These are phyloP conservation scores for Auxenochlorella pyrenoidosa DNA, from an alignment of 139 green algal genomes.

Conservation along the genomic window DNA sequence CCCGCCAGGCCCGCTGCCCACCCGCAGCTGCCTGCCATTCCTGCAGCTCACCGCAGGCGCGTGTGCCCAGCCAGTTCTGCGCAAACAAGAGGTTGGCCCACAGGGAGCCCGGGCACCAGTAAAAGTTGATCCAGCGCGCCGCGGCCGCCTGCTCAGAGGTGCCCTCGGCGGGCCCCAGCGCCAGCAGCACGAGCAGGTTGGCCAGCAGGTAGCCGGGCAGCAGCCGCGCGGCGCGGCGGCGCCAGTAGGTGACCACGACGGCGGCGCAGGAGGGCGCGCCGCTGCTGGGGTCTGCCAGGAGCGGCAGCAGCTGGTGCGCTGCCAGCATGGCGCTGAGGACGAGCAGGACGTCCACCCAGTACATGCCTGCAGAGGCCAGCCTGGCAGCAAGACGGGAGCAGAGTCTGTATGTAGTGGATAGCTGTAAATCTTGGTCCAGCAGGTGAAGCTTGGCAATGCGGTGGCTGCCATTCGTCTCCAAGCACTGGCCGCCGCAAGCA, in stretches of 20 bases:
- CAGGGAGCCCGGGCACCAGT: background rate
- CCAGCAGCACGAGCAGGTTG: background rate
- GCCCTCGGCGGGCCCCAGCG: background rate
- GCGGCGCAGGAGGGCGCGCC: background rate
- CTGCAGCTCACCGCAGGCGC: background rate
- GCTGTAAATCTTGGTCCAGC: too few relatives aligned
- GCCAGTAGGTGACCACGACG: background rate
- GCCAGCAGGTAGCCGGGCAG: slow-evolving; percentile 7
- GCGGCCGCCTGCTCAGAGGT: background rate
- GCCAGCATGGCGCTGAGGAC: background rate
- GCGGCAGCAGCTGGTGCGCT: slow-evolving; percentile 10
- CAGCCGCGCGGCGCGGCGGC: background rate
- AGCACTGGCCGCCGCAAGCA: background rate
- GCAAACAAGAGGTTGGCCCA: slow-evolving; percentile 16
- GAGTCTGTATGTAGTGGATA: too few relatives aligned
- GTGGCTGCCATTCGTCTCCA: too few relatives aligned
- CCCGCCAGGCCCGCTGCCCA: too few relatives aligned
- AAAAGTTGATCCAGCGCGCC: background rate
- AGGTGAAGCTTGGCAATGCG: too few relatives aligned
- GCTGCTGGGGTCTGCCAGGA: background rate
- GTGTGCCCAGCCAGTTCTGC: background rate
- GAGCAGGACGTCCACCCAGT: slow-evolving; percentile 5
- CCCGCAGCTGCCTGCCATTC: too few relatives aligned
- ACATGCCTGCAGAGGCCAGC: slow-evolving; percentile 4
- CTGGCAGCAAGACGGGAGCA: background rate